These are phyloP conservation scores for Diplodia seriata DNA, from an alignment of 2,329 filamentous ascomycete genomes.

Conservation along the genomic window DNA sequence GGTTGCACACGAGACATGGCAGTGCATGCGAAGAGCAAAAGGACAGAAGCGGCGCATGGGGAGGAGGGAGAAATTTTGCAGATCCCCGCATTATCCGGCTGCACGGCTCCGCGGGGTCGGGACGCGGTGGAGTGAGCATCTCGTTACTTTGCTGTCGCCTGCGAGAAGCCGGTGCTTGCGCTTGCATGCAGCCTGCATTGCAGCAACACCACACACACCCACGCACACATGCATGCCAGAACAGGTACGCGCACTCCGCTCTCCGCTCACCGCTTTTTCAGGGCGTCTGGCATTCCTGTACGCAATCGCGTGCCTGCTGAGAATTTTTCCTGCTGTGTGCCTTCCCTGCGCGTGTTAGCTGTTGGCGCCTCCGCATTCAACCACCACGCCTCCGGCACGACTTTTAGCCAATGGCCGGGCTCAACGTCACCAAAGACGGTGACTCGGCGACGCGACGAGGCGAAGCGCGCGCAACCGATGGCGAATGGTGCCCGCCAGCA, in stretches of 20 bases:
- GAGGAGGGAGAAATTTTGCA: background rate
- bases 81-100: background rate
- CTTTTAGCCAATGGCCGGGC: background rate
- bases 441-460: background rate
- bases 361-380: background rate
- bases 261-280: constrained; percentile 2
- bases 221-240: background rate
- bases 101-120: background rate
- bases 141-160: constrained; percentile 5
- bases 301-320: background rate
- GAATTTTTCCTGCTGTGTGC: background rate
- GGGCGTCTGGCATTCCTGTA: background rate
- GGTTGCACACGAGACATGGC: background rate
- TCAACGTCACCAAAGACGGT: background rate
- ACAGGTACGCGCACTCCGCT: background rate
- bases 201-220: constrained; percentile 1
- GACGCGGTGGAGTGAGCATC: constrained; percentile 22
- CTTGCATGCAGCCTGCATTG: constrained; percentile 6
- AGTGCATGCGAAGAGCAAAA: constrained; percentile 10
- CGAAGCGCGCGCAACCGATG: background rate
- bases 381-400: background rate
- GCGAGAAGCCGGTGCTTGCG: background rate
- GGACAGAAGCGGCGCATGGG: background rate
- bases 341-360: background rate
- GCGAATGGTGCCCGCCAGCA: background rate